These are phyloP conservation scores for Kokia cookei DNA, from an alignment of 441 rosid genomes.

Conservation along the genomic window DNA sequence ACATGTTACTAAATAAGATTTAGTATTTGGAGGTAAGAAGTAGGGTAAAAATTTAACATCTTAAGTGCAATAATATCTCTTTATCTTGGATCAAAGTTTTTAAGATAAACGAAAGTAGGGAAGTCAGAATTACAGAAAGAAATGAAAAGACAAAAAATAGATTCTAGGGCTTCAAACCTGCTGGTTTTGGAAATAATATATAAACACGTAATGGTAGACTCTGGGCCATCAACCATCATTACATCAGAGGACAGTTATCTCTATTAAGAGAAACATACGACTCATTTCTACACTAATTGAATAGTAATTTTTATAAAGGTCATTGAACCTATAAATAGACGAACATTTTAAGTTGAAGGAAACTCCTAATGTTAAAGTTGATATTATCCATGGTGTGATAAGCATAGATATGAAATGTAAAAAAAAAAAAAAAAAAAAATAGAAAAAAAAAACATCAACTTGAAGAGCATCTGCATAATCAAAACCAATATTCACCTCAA, in stretches of 20 bases:
- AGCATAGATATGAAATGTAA: background rate
- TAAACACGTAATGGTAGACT: background rate
- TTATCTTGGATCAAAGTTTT: background rate
- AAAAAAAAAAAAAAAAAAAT: background rate
- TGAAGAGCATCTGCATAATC: background rate
- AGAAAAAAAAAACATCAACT: background rate
- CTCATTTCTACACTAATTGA: background rate
- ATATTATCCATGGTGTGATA: background rate
- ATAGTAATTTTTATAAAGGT: background rate
- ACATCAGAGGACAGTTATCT: background rate
- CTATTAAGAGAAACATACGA: background rate
- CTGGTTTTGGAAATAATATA: background rate
- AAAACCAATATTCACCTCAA: slow-evolving; percentile 54
- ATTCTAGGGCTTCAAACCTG: background rate
- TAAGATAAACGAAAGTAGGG: background rate
- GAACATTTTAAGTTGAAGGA: background rate
- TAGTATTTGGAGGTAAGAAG: background rate
- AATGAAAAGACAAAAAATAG: background rate
- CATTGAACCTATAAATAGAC: background rate
- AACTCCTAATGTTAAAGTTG: background rate
- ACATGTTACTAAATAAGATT: background rate
- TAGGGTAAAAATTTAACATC: background rate
- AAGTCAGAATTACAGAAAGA: background rate
- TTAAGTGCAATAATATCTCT: background rate
- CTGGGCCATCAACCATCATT: background rate